Base-by-base conservation (phyloP, 31 red algal species). In the Odonthalia washingtoniensis region DNA sequence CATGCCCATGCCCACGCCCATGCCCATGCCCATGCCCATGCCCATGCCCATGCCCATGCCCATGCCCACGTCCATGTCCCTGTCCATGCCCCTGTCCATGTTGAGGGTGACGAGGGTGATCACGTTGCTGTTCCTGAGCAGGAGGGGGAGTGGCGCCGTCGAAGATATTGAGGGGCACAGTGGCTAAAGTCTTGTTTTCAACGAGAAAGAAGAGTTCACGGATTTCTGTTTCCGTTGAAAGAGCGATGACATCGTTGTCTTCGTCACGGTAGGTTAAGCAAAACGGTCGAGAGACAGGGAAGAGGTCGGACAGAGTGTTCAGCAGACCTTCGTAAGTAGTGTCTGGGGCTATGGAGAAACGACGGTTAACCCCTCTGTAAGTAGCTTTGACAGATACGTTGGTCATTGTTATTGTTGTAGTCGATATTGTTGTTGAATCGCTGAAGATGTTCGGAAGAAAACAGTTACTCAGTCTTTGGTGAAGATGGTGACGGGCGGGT, bases 241-340 rank as follows among this genome's bases (percentile, higher is more conserved):
- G 68, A 69, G 77, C 41, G 70, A 90, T 72, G 32, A 82, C 60
- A 49, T 90, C 87, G 28, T 72, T 52, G 53, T 90, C 87, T 36
- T 83, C 69, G 53, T 90, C 87, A 43, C 81, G 45, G 87, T 90
- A 90, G 70, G 78, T 82, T 46, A 90, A 39, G 36, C 16, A 75
- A 67, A 82, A 77, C 26, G 87, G 87, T 2, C 76, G 78, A 52
- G 77, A 33, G 46, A 90, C 27, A 17, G 45, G 64, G 72, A 90
- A 90, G 70, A 76, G n/a, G 40, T 76, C 41, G 3, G 87, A 63
- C 38, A 90, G 78, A 40, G 68, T 63, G 31, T 65, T 52, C 3
- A 42, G 68, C 37, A 90, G 70, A n/a, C 61, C 28, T 26, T 18
- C 41, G 42, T 76, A 90, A 12, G 87, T 63, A 2, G 41, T 53